A percentile compares a stretch with the other conserved stretches of the same genome.
Conservation (phyloP, 495 filamentous ascomycete species). For the Umbilicaria muhlenbergii region DNA sequence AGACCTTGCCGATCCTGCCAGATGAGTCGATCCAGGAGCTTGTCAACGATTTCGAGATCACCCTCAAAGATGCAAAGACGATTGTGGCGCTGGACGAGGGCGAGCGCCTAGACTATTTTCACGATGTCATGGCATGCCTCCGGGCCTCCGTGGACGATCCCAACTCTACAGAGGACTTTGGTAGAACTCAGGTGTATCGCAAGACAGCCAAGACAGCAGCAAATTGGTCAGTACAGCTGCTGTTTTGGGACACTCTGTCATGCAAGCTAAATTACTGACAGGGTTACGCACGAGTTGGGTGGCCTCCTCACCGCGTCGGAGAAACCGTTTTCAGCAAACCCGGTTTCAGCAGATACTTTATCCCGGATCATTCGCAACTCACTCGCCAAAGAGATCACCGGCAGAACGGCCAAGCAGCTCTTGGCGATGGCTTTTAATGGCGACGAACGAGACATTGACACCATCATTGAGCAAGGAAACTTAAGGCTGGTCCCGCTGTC, state of each 20-base stretch:
- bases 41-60: slow-evolving; percentile 42
- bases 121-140: slow-evolving; percentile 32
- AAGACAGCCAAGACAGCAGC: slow-evolving; percentile 5
- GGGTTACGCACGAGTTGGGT: slow-evolving; percentile 82
- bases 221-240: slow-evolving; percentile 13
- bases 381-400: slow-evolving; percentile 52
- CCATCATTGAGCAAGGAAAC: slow-evolving; percentile 48
- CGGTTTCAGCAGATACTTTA: slow-evolving; percentile 43
- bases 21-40: slow-evolving; percentile 51
- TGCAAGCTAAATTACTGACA: slow-evolving; percentile 17
- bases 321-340: slow-evolving; percentile 34
- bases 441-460: slow-evolving; percentile 33
- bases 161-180: background rate
- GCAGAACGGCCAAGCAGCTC: slow-evolving; percentile 58
- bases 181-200: no score
- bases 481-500: slow-evolving; percentile 47
- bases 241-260: background rate
- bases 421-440: slow-evolving; percentile 44
- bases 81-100: slow-evolving; percentile 66
- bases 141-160: background rate
- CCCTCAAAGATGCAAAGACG: slow-evolving; percentile 75
- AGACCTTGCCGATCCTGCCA: slow-evolving; percentile 48
- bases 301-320: slow-evolving; percentile 45
- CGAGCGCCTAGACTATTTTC: slow-evolving; percentile 67
- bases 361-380: slow-evolving; percentile 52